Percentiles rank a stretch among this genome's conserved stretches.
Evolutionary conservation across 2,329 filamentous ascomycete genomes (phyloP).

Genomic region (Apiospora phragmitis): DNA sequence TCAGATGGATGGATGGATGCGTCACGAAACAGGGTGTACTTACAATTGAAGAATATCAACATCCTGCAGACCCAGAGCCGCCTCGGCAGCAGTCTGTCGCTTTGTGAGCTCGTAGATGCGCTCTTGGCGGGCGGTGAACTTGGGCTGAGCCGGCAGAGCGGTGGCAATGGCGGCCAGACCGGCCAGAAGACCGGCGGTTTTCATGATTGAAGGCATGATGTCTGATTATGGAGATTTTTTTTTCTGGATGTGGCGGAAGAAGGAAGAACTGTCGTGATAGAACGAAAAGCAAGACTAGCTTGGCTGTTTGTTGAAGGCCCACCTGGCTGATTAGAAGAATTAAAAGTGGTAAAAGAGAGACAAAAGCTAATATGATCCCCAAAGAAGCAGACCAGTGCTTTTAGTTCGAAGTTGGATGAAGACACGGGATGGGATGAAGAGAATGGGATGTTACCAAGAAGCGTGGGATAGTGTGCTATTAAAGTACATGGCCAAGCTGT

Average conservation of each 20-base stretch:
- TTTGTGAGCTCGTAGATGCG: slow-evolving; percentile 48
- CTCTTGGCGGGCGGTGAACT: slow-evolving; percentile 45
- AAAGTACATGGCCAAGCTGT: slow-evolving; percentile 19
- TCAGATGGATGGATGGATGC: background rate
- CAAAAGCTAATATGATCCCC: slow-evolving; percentile 36
- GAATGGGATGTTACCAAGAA: slow-evolving; percentile 27
- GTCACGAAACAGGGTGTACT: slow-evolving; percentile 26
- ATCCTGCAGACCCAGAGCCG: slow-evolving; percentile 48
- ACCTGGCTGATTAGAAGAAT: slow-evolving; percentile 27
- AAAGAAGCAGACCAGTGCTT: slow-evolving; percentile 55
- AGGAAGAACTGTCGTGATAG: slow-evolving; percentile 15
- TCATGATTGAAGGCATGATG: slow-evolving; percentile 50
- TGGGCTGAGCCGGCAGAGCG: slow-evolving; percentile 47
- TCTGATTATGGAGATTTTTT: slow-evolving; percentile 24
- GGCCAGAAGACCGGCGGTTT: slow-evolving; percentile 41
- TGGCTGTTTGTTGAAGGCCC: slow-evolving; percentile 37
- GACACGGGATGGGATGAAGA: slow-evolving; percentile 32
- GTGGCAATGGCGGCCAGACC: slow-evolving; percentile 45
- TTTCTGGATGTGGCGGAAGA: slow-evolving; percentile 20
- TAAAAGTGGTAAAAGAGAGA: slow-evolving; percentile 35
- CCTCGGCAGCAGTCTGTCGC: slow-evolving; percentile 51
- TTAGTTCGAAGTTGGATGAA: slow-evolving; percentile 32
- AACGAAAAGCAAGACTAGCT: slow-evolving; percentile 39
- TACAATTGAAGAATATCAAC: slow-evolving; percentile 61
- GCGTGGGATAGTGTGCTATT: slow-evolving; percentile 31